Base-by-base conservation (phyloP, 2,329 filamentous ascomycete genomes). In the Trichoderma sp. region DNA sequence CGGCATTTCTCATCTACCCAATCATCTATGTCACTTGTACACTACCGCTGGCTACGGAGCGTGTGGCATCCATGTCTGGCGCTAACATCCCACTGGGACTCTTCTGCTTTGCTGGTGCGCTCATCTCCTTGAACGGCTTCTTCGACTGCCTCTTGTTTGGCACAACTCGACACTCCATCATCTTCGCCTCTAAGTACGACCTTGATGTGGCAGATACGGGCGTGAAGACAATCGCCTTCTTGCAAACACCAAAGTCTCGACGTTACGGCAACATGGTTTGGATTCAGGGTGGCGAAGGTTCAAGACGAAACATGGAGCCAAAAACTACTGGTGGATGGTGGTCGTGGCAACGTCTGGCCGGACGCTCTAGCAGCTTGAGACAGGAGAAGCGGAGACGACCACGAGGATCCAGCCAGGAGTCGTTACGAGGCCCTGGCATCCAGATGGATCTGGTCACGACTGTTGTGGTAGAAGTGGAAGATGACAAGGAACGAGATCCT, bases 11-110 rank as follows among this genome's bases (percentile, higher is more conserved):
- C 34, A 83, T 91, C 8, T 93, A 93, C 73, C 91, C 91, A 0
- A 77, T 91, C 74, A 90, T 92, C 74, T 93, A 93, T 78, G 85
- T 92, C 7, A 75, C 91, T n/a, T 91, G 91, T 77, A 93, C 91
- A 0, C 84, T 90, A 0, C 91, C 91, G 0, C 83, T 93, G 0
- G 90, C 90, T 5, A 84, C 88, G 0, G 89, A 90, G 15, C 87
- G 91, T 72, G 89, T 92, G 76, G 86, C 86, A 18, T 86, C 85
- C 24, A 91, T 92, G 86, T 85, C 87, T 0, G 86, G 87, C 1
- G 80, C 82, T 11, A 64, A 81, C 0, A 83, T 89, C 4, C 84
- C 86, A 0, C 81, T 89, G 1, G 80, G 78, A 0, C 90, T 88
- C 77, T 90, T 89, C 77, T 87, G 86, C 76, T 84, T 89, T 12